A percentile compares a stretch with the other conserved stretches of the same genome.
Conservation (phyloP, 176 grass and related monocot genomes). For the Olyra latifolia region DNA sequence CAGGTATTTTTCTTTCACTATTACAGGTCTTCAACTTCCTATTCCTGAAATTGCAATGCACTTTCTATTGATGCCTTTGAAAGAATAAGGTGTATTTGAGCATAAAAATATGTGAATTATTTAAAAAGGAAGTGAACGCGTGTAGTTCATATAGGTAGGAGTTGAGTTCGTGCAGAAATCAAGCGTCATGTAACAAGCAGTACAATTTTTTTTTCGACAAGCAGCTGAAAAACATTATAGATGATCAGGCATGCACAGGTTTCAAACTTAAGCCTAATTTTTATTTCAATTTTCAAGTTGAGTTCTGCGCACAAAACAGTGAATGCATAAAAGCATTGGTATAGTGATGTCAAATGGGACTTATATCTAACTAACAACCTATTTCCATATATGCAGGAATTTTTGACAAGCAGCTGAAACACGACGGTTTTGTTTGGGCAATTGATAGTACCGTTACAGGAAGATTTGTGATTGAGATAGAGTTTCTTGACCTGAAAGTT, state of each 20-base stretch:
- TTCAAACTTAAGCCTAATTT: conserved; percentile 4
- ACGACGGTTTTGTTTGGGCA: conserved; percentile 89
- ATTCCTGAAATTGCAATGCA: not conserved
- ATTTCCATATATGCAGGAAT: conserved; percentile 53
- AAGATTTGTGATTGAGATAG: conserved; percentile 91
- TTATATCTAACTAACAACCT: conserved; percentile 1
- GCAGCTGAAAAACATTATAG: not conserved
- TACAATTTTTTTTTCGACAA: not conserved
- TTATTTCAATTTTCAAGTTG: conserved; percentile 3
- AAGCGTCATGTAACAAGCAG: not conserved
- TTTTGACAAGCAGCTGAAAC: conserved; percentile 83
- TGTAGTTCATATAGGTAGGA: conserved; percentile 14
- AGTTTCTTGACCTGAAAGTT: conserved; percentile 93
- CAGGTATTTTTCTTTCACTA: conserved; percentile 48
- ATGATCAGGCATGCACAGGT: not conserved
- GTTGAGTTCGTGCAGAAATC: conserved; percentile 20
- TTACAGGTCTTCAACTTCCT: not conserved
- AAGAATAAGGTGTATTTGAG: not conserved
- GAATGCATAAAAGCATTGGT: not conserved
- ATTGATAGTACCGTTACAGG: conserved; percentile 72
- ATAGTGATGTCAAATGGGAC: not conserved
- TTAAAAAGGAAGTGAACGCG: not conserved
- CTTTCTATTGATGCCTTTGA: not conserved
- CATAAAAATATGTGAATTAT: not conserved
- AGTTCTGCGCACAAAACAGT: not conserved